phyloP scores from a whole-genome alignment of 2,329 filamentous ascomycete genomes.

The Coniosporium tulheliwenetii region DNA sequence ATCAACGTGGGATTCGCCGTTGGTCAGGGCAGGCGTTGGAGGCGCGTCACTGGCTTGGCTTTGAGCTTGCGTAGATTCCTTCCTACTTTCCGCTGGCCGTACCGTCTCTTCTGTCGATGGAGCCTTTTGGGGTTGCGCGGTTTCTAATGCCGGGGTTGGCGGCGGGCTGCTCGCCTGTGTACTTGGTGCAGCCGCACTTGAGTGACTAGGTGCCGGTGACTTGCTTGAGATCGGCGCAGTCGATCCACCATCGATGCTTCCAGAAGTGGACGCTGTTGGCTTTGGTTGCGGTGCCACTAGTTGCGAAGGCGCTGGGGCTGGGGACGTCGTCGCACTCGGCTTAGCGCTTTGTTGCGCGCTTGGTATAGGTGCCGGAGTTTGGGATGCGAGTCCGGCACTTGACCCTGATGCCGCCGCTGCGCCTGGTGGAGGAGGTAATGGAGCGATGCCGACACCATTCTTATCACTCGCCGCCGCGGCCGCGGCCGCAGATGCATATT shows the following conservation, averaged over 20 bases:
- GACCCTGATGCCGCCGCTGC: slow-evolving; percentile 18
- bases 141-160: slow-evolving; percentile 30
- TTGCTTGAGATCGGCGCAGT: slow-evolving; percentile 27
- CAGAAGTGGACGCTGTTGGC: slow-evolving; percentile 15
- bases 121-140: background rate
- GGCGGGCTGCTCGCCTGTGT: slow-evolving; percentile 25
- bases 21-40: slow-evolving; percentile 24
- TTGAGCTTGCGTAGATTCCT: background rate
- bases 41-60: background rate
- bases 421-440: slow-evolving; percentile 78
- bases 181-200: slow-evolving; percentile 25
- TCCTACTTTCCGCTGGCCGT: background rate
- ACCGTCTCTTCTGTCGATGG: slow-evolving; percentile 1
- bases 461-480: slow-evolving; percentile 85
- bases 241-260: slow-evolving; percentile 21
- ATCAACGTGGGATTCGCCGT: slow-evolving; percentile 34
- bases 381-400: slow-evolving; percentile 26
- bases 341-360: slow-evolving; percentile 11
- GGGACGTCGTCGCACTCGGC: slow-evolving; percentile 43
- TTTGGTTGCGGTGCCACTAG: slow-evolving; percentile 24
- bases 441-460: slow-evolving; percentile 78
- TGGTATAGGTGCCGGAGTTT: slow-evolving; percentile 33
- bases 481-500: slow-evolving; percentile 91
- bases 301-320: slow-evolving; percentile 32
- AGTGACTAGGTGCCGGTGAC: slow-evolving; percentile 33